Conservation (phyloP, 2,329 filamentous ascomycete species). For the Aspergillus niger region DNA sequence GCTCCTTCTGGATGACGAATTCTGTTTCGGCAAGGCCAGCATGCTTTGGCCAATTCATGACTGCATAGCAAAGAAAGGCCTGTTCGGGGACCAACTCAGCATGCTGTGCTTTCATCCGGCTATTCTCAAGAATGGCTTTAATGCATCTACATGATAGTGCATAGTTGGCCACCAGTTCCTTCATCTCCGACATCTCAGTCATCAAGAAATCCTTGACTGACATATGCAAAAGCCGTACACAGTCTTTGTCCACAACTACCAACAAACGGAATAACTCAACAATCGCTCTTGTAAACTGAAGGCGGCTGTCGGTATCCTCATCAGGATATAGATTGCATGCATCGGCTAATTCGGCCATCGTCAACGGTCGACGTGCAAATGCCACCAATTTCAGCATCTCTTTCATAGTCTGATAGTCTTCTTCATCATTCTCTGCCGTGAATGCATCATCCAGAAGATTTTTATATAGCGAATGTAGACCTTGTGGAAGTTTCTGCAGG, state of each 20-base stretch:
- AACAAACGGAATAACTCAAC: constrained; percentile 18
- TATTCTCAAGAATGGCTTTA: constrained; percentile 10
- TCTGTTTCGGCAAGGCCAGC: constrained; percentile 11
- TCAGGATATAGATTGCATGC: constrained; percentile 13
- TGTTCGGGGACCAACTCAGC: background rate
- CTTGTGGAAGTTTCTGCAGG: background rate
- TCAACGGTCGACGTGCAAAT: constrained; percentile 15
- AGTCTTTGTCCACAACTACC: constrained; percentile 15
- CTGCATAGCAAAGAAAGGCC: constrained; percentile 17
- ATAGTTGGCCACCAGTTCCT: background rate
- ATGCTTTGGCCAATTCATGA: constrained; percentile 17
- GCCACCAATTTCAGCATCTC: constrained; percentile 13
- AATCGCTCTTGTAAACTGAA: constrained; percentile 11
- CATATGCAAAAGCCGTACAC: constrained; percentile 17
- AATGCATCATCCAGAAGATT: constrained; percentile 5
- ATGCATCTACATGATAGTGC: constrained; percentile 16
- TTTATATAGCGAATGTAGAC: background rate
- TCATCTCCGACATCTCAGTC: constrained; percentile 7
- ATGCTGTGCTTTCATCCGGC: background rate
- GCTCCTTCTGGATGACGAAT: constrained; percentile 13
- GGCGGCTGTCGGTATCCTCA: constrained; percentile 10
- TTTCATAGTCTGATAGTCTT: constrained; percentile 4
- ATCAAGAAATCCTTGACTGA: constrained; percentile 21
- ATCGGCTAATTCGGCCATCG: constrained; percentile 14
- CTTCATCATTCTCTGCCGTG: background rate